phyloP scores from a whole-genome alignment of 1,284 basidiomycete genomes.

The Thelephora terrestris region DNA sequence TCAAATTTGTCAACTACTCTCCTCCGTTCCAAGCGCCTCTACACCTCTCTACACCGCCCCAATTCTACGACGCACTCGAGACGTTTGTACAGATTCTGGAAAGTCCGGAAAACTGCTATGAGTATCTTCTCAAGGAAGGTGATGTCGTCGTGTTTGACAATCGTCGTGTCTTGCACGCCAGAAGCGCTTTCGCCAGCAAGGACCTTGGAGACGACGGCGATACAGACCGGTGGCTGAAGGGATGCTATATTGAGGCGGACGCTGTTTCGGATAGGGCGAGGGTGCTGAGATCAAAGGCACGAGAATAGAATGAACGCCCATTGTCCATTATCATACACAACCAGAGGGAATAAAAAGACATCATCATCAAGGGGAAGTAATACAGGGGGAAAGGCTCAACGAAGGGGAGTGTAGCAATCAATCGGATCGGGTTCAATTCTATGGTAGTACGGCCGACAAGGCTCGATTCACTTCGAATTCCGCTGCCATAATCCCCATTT shows the following conservation, averaged over 20 bases:
- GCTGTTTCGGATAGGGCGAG: constrained; percentile 54
- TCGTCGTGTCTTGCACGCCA: constrained; percentile 81
- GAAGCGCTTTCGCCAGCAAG: constrained; percentile 59
- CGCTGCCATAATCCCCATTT: no score
- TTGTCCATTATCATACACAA: no score
- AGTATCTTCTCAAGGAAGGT: constrained; percentile 71
- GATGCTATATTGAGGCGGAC: constrained; percentile 80
- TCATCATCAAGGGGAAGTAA: no score
- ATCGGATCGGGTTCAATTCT: no score
- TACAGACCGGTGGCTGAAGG: constrained; percentile 73
- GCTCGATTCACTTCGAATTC: no score
- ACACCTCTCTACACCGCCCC: constrained; percentile 35
- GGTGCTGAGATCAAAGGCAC: constrained; percentile 24
- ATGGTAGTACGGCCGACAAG: no score
- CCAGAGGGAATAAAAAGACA: no score
- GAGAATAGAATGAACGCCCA: background rate
- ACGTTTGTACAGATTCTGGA: constrained; percentile 58
- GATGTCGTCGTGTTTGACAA: constrained; percentile 93
- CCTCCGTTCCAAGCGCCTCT: constrained; percentile 93
- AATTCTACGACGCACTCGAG: constrained; percentile 59
- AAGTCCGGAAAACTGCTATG: constrained; percentile 42
- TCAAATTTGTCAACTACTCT: constrained; percentile 80
- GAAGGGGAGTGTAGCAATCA: no score
- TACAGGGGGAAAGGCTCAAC: no score
- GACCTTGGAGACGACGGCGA: constrained; percentile 29